phyloP scores from a whole-genome alignment of 352 stramenopile genomes.

The Pythium pectinolyticum region DNA sequence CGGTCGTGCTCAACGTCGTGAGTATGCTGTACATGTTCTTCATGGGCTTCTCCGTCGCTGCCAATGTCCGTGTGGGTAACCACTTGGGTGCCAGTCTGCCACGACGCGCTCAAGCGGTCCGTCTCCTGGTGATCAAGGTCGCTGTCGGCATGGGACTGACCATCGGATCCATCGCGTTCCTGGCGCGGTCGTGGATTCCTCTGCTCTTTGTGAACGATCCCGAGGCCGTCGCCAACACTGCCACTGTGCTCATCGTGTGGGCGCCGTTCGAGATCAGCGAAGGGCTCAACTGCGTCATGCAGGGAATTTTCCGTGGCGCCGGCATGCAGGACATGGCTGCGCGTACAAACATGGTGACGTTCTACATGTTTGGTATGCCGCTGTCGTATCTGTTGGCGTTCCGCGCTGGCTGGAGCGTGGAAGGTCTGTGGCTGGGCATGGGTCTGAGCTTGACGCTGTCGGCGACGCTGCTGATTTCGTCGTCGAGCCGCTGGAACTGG shows the following conservation, averaged over 20 bases:
- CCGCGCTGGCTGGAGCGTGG: slow-evolving; percentile 40
- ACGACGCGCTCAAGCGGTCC: slow-evolving; percentile 53
- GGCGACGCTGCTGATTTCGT: slow-evolving; percentile 26
- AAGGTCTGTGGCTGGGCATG: slow-evolving; percentile 83
- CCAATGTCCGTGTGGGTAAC: slow-evolving; percentile 79
- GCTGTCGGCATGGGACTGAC: slow-evolving; percentile 29
- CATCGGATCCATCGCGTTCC: slow-evolving; percentile 39
- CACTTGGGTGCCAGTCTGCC: slow-evolving; percentile 67
- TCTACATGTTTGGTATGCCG: slow-evolving; percentile 76
- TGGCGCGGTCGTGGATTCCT: slow-evolving; percentile 50
- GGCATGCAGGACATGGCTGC: slow-evolving; percentile 72
- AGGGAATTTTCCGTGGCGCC: slow-evolving; percentile 74
- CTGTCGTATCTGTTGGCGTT: slow-evolving; percentile 64
- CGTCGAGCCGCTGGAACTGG: slow-evolving; percentile 50
- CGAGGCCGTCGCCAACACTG: slow-evolving; percentile 39
- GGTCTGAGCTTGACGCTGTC: slow-evolving; percentile 49
- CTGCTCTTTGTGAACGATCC: slow-evolving; percentile 46
- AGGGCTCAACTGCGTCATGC: slow-evolving; percentile 62
- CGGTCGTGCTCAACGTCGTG: slow-evolving; percentile 70
- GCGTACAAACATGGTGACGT: slow-evolving; percentile 68
- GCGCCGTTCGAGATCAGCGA: slow-evolving; percentile 77
- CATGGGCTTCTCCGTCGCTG: slow-evolving; percentile 57
- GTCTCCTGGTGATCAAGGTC: slow-evolving; percentile 41
- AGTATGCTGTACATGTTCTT: slow-evolving; percentile 79
- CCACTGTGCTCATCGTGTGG: slow-evolving; percentile 55